Conservation (phyloP, 176 grass and related monocot genomes). For the Musa troglodytarum region DNA sequence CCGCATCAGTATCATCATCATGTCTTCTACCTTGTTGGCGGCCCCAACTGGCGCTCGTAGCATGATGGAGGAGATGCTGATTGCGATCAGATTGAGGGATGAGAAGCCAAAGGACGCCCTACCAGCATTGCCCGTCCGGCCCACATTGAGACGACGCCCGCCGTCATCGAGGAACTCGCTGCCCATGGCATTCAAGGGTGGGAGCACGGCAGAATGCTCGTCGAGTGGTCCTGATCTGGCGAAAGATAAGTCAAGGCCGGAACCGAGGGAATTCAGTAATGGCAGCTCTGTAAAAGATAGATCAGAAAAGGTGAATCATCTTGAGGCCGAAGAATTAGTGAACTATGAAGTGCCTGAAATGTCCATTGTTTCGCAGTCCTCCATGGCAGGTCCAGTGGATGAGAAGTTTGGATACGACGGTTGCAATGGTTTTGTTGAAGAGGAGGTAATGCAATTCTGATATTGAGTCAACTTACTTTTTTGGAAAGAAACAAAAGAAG, state of each 20-base stretch:
- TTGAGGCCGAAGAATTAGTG: background rate
- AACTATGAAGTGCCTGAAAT: background rate
- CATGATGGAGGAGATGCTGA: conserved; percentile 29
- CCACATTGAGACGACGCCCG: conserved; percentile 24
- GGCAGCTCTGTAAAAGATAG: background rate
- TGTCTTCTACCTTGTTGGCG: background rate
- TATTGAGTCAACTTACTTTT: background rate
- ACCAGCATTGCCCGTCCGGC: conserved; percentile 24
- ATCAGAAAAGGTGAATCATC: background rate
- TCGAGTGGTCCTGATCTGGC: background rate
- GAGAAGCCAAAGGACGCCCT: conserved; percentile 29
- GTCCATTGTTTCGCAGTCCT: no score
- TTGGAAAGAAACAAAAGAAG: background rate
- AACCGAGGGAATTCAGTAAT: background rate
- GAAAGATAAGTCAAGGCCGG: background rate
- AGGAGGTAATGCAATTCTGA: background rate
- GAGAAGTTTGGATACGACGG: no score
- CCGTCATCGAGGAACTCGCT: conserved; percentile 18
- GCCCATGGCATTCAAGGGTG: conserved; percentile 12
- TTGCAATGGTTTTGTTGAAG: background rate
- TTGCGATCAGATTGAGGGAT: conserved; percentile 25
- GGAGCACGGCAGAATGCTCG: background rate
- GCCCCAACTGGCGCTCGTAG: conserved; percentile 2
- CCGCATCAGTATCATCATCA: background rate
- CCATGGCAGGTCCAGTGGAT: no score